Conservation (phyloP, 192 early-diverging fungal genomes). For the Coemansia sp. region DNA sequence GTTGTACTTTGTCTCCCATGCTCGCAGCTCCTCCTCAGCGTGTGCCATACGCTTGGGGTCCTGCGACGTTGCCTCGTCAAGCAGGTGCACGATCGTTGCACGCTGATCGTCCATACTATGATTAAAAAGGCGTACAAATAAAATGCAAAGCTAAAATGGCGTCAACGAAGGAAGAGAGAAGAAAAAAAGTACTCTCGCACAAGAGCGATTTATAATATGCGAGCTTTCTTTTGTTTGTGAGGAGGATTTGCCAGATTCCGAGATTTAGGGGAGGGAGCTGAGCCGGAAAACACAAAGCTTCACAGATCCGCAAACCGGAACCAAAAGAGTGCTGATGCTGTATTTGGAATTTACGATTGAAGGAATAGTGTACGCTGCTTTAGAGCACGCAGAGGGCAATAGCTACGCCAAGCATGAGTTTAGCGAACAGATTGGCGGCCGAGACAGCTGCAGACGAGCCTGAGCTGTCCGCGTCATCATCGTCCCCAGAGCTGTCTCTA, state of each 20-base stretch:
- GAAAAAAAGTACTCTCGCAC: not conserved
- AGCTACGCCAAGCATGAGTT: conserved; percentile 1
- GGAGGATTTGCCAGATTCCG: no score
- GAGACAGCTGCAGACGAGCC: not conserved
- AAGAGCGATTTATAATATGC: not conserved
- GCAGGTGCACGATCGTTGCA: conserved; percentile 37
- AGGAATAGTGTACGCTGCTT: not conserved
- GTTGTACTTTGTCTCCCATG: conserved; percentile 62
- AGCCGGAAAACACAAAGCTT: no score
- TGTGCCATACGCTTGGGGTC: conserved; percentile 60
- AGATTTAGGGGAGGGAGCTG: no score
- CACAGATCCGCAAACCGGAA: no score
- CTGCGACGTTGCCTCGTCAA: conserved; percentile 69
- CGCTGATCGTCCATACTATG: conserved; percentile 29
- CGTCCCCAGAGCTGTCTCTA: conserved; percentile 6
- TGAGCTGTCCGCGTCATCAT: not conserved
- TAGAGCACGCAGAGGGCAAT: conserved; percentile 13
- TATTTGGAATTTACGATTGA: not conserved
- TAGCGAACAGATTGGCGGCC: conserved; percentile 6
- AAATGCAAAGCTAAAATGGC: not conserved
- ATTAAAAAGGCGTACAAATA: not conserved
- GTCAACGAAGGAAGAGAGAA: not conserved
- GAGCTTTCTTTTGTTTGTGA: no score
- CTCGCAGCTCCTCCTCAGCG: conserved; percentile 66
- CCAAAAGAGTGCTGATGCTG: no score